Percentiles rank a stretch among this genome's conserved stretches.
These are phyloP conservation scores for Clarireedia paspali DNA, from an alignment of 2,329 filamentous ascomycete species.

Conservation along the genomic window DNA sequence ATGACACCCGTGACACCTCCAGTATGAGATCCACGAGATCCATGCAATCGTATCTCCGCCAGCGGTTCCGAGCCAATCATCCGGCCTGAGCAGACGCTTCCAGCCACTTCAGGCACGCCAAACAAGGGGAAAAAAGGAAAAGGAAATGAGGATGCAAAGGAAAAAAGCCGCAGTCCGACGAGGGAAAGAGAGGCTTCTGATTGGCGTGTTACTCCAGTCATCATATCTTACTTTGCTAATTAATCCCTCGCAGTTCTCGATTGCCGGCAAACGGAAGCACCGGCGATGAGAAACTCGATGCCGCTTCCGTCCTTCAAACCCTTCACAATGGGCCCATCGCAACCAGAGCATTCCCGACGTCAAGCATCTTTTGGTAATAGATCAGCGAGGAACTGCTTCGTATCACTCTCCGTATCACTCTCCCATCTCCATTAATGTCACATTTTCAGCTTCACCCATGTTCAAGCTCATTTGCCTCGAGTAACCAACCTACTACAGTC, in stretches of 20 bases:
- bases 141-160: background rate
- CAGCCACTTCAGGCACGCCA: background rate
- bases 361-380: no score
- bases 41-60: background rate
- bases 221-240: no score
- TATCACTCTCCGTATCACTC: no score
- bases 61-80: background rate
- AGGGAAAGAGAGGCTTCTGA: background rate
- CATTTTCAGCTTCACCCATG: background rate
- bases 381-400: no score
- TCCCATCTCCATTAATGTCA: background rate
- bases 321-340: no score
- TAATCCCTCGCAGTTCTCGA: no score
- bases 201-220: background rate
- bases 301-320: no score
- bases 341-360: no score
- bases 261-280: no score
- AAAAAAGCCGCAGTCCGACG: background rate
- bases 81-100: background rate
- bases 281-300: no score
- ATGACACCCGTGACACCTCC: no score
- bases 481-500: background rate
- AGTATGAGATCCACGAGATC: no score
- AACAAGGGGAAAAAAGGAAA: background rate
- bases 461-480: constrained; percentile 5